phyloP scores from a whole-genome alignment of 1,284 basidiomycete species.

The Heterobasidion annosum region DNA sequence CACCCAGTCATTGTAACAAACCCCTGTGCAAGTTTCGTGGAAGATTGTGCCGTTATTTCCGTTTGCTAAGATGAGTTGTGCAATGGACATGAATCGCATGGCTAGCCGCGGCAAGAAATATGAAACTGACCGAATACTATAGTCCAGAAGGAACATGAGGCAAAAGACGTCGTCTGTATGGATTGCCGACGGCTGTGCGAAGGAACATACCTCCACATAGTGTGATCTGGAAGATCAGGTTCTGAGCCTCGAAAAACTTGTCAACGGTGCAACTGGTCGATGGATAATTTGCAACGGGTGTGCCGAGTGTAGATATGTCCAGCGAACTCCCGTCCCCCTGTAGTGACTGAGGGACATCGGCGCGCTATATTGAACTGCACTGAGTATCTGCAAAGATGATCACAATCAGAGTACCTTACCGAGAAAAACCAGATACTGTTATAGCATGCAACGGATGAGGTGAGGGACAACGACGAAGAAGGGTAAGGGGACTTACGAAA shows the following conservation, averaged over 20 bases:
- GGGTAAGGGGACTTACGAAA: slow-evolving; percentile 18
- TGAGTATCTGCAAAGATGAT: background rate
- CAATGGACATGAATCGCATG: too few species aligned
- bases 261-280: slow-evolving; percentile 48
- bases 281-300: slow-evolving; percentile 62
- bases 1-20: slow-evolving; percentile 71
- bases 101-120: background rate
- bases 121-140: background rate
- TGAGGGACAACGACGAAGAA: background rate
- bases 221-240: slow-evolving; percentile 68
- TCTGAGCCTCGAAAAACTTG: slow-evolving; percentile 56
- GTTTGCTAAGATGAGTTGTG: background rate
- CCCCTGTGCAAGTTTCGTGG: slow-evolving; percentile 53
- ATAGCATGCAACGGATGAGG: background rate
- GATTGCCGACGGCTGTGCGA: background rate
- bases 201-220: slow-evolving; percentile 56
- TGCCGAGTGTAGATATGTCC: slow-evolving; percentile 58
- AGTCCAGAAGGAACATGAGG: background rate
- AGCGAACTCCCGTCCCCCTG: slow-evolving; percentile 44
- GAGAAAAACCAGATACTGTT: slow-evolving; percentile 69
- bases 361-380: slow-evolving; percentile 21
- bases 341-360: slow-evolving; percentile 46
- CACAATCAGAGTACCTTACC: background rate
- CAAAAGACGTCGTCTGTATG: background rate
- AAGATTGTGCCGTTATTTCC: slow-evolving; percentile 27